Conservation (phyloP, 352 stramenopile genomes). For the Phytophthora kernoviae region DNA sequence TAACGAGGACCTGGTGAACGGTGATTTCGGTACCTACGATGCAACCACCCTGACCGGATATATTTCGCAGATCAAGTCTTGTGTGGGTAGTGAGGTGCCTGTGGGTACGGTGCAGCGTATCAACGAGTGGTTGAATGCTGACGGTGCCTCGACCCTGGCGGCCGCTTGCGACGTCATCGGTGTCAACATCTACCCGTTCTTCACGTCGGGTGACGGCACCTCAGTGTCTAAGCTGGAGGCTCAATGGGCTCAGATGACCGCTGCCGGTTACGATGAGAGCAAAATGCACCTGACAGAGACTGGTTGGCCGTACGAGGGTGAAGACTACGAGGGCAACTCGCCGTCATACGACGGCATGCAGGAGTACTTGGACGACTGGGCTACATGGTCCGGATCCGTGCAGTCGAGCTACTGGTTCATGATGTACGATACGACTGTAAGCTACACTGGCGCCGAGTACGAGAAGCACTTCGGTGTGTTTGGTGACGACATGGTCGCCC, state of each 20-base stretch:
- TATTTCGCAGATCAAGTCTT: slow-evolving; percentile 57
- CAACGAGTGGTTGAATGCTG: slow-evolving; percentile 57
- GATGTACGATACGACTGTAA: slow-evolving; percentile 59
- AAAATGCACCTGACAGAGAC: slow-evolving; percentile 58
- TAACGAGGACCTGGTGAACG: slow-evolving; percentile 74
- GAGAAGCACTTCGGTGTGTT: slow-evolving; percentile 65
- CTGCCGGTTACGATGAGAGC: slow-evolving; percentile 39
- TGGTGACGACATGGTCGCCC: slow-evolving; percentile 43
- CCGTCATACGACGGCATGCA: slow-evolving; percentile 50
- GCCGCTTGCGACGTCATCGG: slow-evolving; percentile 36
- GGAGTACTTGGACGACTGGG: slow-evolving; percentile 51
- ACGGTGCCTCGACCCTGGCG: slow-evolving; percentile 35
- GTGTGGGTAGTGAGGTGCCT: slow-evolving; percentile 40
- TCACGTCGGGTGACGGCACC: slow-evolving; percentile 36
- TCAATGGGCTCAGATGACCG: slow-evolving; percentile 47
- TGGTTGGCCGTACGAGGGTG: slow-evolving; percentile 56
- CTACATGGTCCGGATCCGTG: slow-evolving; percentile 35
- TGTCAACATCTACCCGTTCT: slow-evolving; percentile 60
- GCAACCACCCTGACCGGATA: slow-evolving; percentile 42
- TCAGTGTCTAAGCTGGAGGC: slow-evolving; percentile 56
- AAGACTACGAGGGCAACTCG: slow-evolving; percentile 37
- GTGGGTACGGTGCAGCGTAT: slow-evolving; percentile 71
- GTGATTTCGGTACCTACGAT: slow-evolving; percentile 40
- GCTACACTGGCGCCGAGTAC: slow-evolving; percentile 51
- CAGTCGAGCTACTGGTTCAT: slow-evolving; percentile 59